A percentile compares a stretch with the other conserved stretches of the same genome.
phyloP scores from a whole-genome alignment of 441 rosid genomes.

The Croton setiger region DNA sequence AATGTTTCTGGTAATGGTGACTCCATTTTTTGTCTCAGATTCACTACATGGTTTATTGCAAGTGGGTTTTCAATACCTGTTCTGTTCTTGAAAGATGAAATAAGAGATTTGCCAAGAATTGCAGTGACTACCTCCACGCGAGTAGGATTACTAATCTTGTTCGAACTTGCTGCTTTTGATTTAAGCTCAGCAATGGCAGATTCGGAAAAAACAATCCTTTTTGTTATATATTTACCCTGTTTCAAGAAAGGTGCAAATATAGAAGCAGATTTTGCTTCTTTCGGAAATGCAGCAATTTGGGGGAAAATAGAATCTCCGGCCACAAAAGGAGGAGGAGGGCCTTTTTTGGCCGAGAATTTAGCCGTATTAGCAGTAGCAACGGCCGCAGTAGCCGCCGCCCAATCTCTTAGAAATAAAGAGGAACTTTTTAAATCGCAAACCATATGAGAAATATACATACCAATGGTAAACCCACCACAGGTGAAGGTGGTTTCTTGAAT shows the following conservation, averaged over 20 bases:
- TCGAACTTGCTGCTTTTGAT: neutral
- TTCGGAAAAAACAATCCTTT: constrained; percentile 16
- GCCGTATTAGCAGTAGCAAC: constrained; percentile 8
- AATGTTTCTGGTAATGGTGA: constrained; percentile 18
- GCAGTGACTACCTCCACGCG: constrained; percentile 9
- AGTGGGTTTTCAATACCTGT: constrained; percentile 14
- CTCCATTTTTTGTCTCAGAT: constrained; percentile 16
- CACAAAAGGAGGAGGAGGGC: constrained; percentile 9
- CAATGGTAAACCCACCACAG: constrained; percentile 1
- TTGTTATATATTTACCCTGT: neutral
- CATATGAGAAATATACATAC: constrained; percentile 22
- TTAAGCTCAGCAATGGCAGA: constrained; percentile 13
- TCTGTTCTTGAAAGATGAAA: too few species aligned
- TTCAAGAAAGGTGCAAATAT: too few species aligned
- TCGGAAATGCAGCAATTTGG: too few species aligned
- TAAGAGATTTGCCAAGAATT: neutral
- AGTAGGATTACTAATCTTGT: neutral
- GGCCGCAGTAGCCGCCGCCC: constrained; percentile 24
- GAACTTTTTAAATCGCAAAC: constrained; percentile 21
- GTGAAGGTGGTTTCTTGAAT: too few species aligned
- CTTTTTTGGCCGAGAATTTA: neutral
- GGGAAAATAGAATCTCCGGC: constrained; percentile 19
- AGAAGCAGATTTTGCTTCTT: too few species aligned
- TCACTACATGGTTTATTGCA: constrained; percentile 17
- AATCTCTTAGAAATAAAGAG: constrained; percentile 13